Evolutionary conservation across 805 yeast genomes (phyloP).

Genomic region (Candida incommunis): DNA sequence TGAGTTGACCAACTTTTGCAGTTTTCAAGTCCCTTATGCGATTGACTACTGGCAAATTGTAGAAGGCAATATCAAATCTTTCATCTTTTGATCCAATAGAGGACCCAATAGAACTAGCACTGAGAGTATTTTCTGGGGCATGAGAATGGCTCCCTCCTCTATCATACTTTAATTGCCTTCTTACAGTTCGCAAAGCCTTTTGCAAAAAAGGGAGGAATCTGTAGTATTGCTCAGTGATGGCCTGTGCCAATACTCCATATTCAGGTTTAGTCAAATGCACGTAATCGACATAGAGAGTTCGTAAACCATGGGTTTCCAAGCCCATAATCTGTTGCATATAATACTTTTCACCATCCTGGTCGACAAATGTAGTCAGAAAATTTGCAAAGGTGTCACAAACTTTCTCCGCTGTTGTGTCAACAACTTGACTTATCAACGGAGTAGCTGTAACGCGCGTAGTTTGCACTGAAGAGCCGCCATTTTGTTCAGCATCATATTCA

Average conservation of each 20-base stretch:
- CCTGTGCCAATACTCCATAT: conserved; percentile 69
- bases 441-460: neutral
- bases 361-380: conserved; percentile 55
- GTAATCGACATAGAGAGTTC: conserved; percentile 76
- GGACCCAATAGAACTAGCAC: conserved; percentile 9
- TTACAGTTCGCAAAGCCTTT: conserved; percentile 54
- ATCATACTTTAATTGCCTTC: neutral
- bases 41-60: conserved; percentile 66
- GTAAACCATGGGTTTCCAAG: conserved; percentile 60
- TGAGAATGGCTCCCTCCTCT: conserved; percentile 3
- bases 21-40: conserved; percentile 85
- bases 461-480: neutral
- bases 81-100: conserved; percentile 38
- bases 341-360: conserved; percentile 29
- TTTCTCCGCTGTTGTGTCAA: conserved; percentile 85
- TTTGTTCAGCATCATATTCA: neutral
- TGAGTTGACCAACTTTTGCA: conserved; percentile 71
- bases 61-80: conserved; percentile 80
- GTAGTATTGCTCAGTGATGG: conserved; percentile 82
- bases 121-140: conserved; percentile 21
- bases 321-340: conserved; percentile 72
- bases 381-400: conserved; percentile 84
- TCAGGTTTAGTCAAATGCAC: conserved; percentile 52
- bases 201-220: conserved; percentile 79
- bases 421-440: conserved; percentile 56